phyloP scores from a whole-genome alignment of 768 basidiomycete species.

The Hygrophoropsis aurantiaca region DNA sequence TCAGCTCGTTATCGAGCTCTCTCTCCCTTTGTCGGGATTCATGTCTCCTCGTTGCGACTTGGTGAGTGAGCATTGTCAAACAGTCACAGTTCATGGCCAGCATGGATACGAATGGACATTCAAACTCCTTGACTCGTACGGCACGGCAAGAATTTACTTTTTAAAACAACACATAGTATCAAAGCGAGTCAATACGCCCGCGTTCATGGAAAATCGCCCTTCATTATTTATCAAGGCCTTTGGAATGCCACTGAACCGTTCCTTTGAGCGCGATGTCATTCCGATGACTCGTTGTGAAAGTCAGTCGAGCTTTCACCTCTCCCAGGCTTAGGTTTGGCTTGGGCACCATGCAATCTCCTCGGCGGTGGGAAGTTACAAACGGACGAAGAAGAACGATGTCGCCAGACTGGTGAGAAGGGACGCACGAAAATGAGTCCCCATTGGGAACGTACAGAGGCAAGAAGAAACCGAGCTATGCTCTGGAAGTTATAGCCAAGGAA shows the following conservation, averaged over 20 bases:
- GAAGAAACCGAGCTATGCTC: constrained; percentile 28
- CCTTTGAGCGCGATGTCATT: constrained; percentile 55
- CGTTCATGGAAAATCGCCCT: constrained; percentile 48
- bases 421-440: constrained; percentile 19
- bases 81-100: constrained; percentile 31
- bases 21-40: constrained; percentile 36
- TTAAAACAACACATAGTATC: constrained; percentile 24
- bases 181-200: constrained; percentile 52
- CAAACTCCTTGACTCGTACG: constrained; percentile 45
- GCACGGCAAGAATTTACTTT: constrained; percentile 47
- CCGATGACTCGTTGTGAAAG: constrained; percentile 33
- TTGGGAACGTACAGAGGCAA: constrained; percentile 36
- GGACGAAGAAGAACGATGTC: constrained; percentile 29
- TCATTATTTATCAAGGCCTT: constrained; percentile 51
- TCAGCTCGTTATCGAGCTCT: constrained; percentile 35
- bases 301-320: not conserved
- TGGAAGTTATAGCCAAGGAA: constrained; percentile 41
- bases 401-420: constrained; percentile 36
- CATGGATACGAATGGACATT: constrained; percentile 43
- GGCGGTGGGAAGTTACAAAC: constrained; percentile 26
- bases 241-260: constrained; percentile 46
- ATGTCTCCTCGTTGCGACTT: constrained; percentile 42
- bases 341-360: constrained; percentile 39
- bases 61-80: constrained; percentile 47
- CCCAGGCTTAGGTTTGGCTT: constrained; percentile 24